Evolutionary conservation across 192 early-diverging fungal species (phyloP).

Genomic region (Rhizophagus sp.): DNA sequence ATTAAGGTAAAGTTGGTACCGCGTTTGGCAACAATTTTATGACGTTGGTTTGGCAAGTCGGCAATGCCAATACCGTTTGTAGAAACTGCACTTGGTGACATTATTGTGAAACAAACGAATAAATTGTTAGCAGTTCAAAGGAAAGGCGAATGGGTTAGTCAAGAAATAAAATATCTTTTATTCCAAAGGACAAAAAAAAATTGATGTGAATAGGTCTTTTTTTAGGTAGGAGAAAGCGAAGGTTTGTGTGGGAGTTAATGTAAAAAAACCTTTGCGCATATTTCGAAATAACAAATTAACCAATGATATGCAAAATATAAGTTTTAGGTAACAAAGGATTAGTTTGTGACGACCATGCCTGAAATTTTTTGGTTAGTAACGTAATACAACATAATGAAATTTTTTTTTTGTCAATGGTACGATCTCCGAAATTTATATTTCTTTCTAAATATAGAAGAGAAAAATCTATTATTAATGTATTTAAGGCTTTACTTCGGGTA

Average conservation of each 20-base stretch:
- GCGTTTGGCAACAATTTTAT: conserved; percentile 97
- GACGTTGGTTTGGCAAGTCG: conserved; percentile 97
- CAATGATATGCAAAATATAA: too few species aligned
- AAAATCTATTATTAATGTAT: too few species aligned
- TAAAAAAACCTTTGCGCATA: background rate
- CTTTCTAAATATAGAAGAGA: too few species aligned
- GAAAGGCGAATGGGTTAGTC: conserved; percentile 27
- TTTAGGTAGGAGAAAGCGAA: conserved; percentile 18
- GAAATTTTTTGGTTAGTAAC: too few species aligned
- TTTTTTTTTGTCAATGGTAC: too few species aligned
- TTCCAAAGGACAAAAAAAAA: background rate
- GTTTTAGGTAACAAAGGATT: too few species aligned
- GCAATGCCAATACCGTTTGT: conserved; percentile 89
- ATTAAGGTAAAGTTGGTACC: conserved; percentile 96
- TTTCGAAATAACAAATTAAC: too few species aligned
- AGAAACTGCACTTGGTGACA: conserved; percentile 46
- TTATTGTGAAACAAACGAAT: background rate
- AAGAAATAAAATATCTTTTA: conserved; percentile 16
- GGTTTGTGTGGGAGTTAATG: background rate
- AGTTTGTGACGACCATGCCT: too few species aligned
- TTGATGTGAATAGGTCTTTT: background rate
- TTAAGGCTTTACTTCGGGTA: too few species aligned
- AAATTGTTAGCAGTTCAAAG: background rate
- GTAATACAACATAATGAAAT: too few species aligned
- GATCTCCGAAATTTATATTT: too few species aligned